Evolutionary conservation across 768 basidiomycete species (phyloP).

Genomic region (Collybiopsis confluens): DNA sequence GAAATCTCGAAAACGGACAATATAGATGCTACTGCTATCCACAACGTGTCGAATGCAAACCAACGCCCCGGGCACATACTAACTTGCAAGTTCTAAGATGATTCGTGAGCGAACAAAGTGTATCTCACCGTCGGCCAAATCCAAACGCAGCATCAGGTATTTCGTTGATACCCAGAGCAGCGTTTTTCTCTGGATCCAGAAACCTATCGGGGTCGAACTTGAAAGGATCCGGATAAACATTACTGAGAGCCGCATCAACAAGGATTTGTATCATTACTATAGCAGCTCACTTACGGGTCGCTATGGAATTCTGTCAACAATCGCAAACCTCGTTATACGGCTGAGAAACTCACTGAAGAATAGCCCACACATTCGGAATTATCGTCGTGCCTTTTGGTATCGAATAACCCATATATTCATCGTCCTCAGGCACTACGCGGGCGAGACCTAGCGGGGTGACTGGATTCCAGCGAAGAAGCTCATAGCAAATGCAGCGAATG

Average conservation of each 20-base stretch:
- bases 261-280: background rate
- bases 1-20: constrained; percentile 35
- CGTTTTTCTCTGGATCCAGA: constrained; percentile 24
- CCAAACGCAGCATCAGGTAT: constrained; percentile 35
- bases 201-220: constrained; percentile 36
- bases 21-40: constrained; percentile 37
- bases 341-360: constrained; percentile 25
- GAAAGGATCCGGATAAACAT: constrained; percentile 35
- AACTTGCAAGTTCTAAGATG: background rate
- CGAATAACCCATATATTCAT: constrained; percentile 35
- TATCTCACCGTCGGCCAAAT: constrained; percentile 33
- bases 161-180: constrained; percentile 25
- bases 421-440: constrained; percentile 27
- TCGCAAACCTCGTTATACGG: background rate
- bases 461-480: constrained; percentile 41
- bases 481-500: constrained; percentile 29
- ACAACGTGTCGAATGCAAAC: constrained; percentile 39
- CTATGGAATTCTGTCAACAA: background rate
- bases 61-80: constrained; percentile 41
- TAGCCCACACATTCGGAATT: constrained; percentile 31
- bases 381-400: constrained; percentile 27
- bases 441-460: constrained; percentile 29
- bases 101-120: background rate
- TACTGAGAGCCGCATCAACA: constrained; percentile 1
- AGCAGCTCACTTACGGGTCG: background rate